A percentile compares a stretch with the other conserved stretches of the same genome.
phyloP scores from a whole-genome alignment of 2,329 filamentous ascomycete species.

The Teratosphaeria epicoccoides region DNA sequence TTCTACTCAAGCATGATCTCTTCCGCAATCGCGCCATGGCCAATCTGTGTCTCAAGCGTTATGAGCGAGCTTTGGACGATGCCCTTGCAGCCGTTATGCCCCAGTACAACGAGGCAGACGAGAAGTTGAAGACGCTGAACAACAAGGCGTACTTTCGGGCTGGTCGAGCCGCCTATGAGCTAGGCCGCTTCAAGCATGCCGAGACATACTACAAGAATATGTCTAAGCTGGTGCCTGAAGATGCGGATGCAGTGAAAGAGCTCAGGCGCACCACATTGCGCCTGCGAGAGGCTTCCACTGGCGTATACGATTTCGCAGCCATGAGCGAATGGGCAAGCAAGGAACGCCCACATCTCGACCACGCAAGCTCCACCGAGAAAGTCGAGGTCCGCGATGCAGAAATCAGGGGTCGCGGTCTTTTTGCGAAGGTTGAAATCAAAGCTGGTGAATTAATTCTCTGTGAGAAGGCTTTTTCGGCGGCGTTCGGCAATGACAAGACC shows the following conservation, averaged over 20 bases:
- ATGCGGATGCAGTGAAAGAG: conserved; percentile 7
- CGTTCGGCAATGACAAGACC: conserved; percentile 5
- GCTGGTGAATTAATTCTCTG: conserved; percentile 34
- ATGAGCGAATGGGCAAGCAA: conserved; percentile 6
- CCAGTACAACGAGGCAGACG: not conserved
- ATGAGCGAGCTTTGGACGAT: conserved; percentile 9
- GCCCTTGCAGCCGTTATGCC: not conserved
- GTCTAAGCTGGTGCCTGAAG: conserved; percentile 7
- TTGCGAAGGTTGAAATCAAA: conserved; percentile 29
- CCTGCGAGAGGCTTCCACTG: conserved; percentile 11
- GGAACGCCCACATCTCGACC: conserved; percentile 8
- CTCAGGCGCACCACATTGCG: conserved; percentile 7
- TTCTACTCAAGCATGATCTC: conserved; percentile 6
- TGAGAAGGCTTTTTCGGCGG: conserved; percentile 21
- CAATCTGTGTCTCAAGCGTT: conserved; percentile 10
- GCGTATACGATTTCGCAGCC: conserved; percentile 14
- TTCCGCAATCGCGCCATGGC: conserved; percentile 15
- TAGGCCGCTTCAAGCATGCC: conserved; percentile 10
- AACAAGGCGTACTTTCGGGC: conserved; percentile 16
- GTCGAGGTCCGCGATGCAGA: conserved; percentile 10
- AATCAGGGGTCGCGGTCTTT: conserved; percentile 33
- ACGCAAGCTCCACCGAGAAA: conserved; percentile 11
- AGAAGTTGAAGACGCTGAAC: conserved; percentile 3
- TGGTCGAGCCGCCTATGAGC: conserved; percentile 16
- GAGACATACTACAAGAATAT: conserved; percentile 4